phyloP scores from a whole-genome alignment of 306 rosid genomes.

The Macrotyloma uniflorum region DNA sequence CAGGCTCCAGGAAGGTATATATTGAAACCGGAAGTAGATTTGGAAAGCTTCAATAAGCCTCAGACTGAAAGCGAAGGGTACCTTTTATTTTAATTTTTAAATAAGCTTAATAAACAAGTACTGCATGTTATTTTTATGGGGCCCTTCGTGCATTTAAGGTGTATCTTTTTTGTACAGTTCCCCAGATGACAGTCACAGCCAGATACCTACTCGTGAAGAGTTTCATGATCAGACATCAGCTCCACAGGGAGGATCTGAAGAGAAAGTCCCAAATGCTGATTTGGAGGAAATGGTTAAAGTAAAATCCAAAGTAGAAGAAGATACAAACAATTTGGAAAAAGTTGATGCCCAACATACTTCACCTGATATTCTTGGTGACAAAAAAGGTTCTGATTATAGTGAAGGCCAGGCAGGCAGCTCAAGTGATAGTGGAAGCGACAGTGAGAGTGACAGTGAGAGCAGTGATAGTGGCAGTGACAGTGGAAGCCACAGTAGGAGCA shows the following conservation, averaged over 20 bases:
- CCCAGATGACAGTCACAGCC: slow-evolving; percentile 70
- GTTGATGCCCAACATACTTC: slow-evolving; percentile 59
- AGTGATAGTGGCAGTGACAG: slow-evolving; percentile 88
- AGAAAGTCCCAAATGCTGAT: slow-evolving; percentile 52
- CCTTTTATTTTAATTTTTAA: slow-evolving; percentile 1
- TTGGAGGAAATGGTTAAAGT: slow-evolving; percentile 53
- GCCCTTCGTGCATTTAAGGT: slow-evolving; percentile 30
- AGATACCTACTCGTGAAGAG: slow-evolving; percentile 56
- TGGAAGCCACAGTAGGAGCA: slow-evolving; percentile 84
- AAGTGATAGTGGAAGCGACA: slow-evolving; percentile 85
- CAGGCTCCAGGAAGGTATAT: slow-evolving; percentile 81
- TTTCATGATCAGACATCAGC: slow-evolving; percentile 60
- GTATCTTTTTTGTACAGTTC: slow-evolving; percentile 57
- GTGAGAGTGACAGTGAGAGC: slow-evolving; percentile 90
- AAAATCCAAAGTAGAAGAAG: slow-evolving; percentile 58
- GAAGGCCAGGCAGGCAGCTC: slow-evolving; percentile 80
- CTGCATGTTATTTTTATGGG: slow-evolving; percentile 10
- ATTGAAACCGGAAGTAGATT: slow-evolving; percentile 68
- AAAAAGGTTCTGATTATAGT: slow-evolving; percentile 65
- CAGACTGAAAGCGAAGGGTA: slow-evolving; percentile 83
- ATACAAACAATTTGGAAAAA: slow-evolving; percentile 54
- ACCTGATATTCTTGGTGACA: slow-evolving; percentile 65
- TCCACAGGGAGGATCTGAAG: slow-evolving; percentile 56
- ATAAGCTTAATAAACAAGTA: not conserved
- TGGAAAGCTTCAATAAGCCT: slow-evolving; percentile 70